Percentiles rank a stretch among this genome's conserved stretches.
These are phyloP conservation scores for Castanea mollissima DNA, from an alignment of 306 rosid genomes.

Conservation along the genomic window DNA sequence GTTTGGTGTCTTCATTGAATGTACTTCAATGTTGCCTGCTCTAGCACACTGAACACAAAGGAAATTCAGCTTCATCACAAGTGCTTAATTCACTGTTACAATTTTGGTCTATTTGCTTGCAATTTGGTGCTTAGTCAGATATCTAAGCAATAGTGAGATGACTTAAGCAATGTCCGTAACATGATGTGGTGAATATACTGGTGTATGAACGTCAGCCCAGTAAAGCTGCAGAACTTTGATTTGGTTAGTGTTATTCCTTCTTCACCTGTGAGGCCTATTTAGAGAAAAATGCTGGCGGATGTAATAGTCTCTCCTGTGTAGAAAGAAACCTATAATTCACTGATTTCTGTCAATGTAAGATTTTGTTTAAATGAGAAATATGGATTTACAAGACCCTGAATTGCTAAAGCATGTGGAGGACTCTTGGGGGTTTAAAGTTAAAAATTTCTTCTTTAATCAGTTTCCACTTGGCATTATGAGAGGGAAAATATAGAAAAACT, in stretches of 20 bases:
- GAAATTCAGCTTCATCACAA: neutral
- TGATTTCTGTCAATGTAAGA: no score
- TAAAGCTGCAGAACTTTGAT: no score
- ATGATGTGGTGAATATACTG: neutral
- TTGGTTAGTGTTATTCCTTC: no score
- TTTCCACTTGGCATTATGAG: neutral
- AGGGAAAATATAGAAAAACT: neutral
- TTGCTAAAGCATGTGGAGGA: no score
- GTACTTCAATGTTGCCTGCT: neutral
- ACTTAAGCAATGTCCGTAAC: neutral
- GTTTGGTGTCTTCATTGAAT: neutral
- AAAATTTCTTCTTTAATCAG: no score
- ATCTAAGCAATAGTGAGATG: neutral
- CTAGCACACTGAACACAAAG: neutral
- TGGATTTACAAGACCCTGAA: no score
- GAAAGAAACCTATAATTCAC: no score
- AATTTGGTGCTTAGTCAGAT: neutral
- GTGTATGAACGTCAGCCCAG: neutral
- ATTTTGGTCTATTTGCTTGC: neutral
- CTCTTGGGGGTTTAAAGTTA: no score
- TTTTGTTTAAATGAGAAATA: no score
- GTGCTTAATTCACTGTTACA: neutral
- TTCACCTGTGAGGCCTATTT: no score
- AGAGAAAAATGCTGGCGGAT: no score
- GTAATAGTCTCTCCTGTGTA: no score